phyloP scores from a whole-genome alignment of 1,284 basidiomycete genomes.

The Leccinum insigne region DNA sequence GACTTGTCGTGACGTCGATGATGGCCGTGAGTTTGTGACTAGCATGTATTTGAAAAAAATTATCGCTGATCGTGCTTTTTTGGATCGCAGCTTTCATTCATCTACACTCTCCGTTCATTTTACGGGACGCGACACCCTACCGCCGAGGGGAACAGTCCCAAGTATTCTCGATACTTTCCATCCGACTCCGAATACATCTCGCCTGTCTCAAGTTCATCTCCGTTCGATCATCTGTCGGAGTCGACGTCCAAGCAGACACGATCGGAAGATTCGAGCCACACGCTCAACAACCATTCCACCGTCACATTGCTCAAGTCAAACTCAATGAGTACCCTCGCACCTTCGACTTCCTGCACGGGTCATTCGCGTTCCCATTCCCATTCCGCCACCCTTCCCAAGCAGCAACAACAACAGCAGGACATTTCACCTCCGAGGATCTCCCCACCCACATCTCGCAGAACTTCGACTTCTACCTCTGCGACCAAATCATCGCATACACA shows the following conservation, averaged over 20 bases:
- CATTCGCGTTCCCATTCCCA: slow-evolving; percentile 16
- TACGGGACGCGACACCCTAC: slow-evolving; percentile 19
- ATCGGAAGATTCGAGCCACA: slow-evolving; percentile 24
- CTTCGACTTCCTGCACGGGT: slow-evolving; percentile 28
- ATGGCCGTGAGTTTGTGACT: slow-evolving; percentile 45
- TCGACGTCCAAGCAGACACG: slow-evolving; percentile 15
- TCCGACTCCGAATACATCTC: slow-evolving; percentile 26
- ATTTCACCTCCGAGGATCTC: slow-evolving; percentile 19
- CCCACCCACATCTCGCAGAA: slow-evolving; percentile 22
- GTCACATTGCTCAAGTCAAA: slow-evolving; percentile 28
- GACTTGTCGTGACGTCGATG: slow-evolving; percentile 50
- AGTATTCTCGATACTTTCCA: slow-evolving; percentile 21
- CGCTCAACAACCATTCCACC: slow-evolving; percentile 21
- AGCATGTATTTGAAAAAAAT: not conserved
- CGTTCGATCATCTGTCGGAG: slow-evolving; percentile 12
- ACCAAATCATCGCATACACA: slow-evolving; percentile 4
- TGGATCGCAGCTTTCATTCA: slow-evolving; percentile 38
- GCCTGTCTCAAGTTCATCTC: slow-evolving; percentile 22
- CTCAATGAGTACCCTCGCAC: slow-evolving; percentile 30
- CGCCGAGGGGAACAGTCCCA: slow-evolving; percentile 4
- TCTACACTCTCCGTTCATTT: slow-evolving; percentile 25
- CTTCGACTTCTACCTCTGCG: slow-evolving; percentile 11
- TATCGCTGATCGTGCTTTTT: slow-evolving; percentile 9
- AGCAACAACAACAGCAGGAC: slow-evolving; percentile 3
- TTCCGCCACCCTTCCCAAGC: slow-evolving; percentile 3